These are phyloP conservation scores for Ophiocordyceps camponoti-floridani DNA, from an alignment of 2,329 filamentous ascomycete genomes.

Conservation along the genomic window DNA sequence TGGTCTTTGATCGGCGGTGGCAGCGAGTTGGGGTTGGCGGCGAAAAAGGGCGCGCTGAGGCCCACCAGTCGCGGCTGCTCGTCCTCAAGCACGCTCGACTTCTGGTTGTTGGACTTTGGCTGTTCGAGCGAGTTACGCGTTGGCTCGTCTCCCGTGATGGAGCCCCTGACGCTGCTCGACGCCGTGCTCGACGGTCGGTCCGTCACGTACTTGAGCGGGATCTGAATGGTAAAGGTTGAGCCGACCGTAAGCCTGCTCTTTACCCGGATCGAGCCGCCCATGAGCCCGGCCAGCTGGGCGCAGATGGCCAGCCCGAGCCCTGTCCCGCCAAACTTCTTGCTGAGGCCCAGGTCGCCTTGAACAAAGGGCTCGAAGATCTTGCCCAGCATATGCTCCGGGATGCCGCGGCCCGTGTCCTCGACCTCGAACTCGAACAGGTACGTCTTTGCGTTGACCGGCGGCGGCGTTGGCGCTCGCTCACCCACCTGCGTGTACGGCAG, in stretches of 20 bases:
- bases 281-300: constrained; percentile 65
- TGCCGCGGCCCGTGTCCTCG: constrained; percentile 74
- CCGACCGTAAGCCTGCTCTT: constrained; percentile 56
- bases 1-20: constrained; percentile 33
- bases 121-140: constrained; percentile 12
- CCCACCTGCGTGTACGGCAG: constrained; percentile 26
- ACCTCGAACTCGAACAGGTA: constrained; percentile 77
- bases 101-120: constrained; percentile 2
- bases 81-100: constrained; percentile 5
- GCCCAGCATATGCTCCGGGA: constrained; percentile 57
- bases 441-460: constrained; percentile 44
- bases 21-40: constrained; percentile 19
- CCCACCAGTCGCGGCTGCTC: constrained; percentile 65
- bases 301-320: constrained; percentile 81
- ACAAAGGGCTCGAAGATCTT: constrained; percentile 90
- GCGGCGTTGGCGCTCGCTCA: constrained; percentile 39
- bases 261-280: constrained; percentile 61
- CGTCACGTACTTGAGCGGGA: constrained; percentile 61
- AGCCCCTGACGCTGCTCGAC: constrained; percentile 22
- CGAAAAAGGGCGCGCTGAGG: constrained; percentile 68
- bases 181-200: constrained; percentile 36
- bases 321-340: constrained; percentile 80
- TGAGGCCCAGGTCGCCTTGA: constrained; percentile 76
- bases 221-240: constrained; percentile 65
- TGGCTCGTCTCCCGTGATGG: constrained; percentile 15